Base-by-base conservation (phyloP, 2,329 filamentous ascomycete species). In the Pseudocercospora vitis region DNA sequence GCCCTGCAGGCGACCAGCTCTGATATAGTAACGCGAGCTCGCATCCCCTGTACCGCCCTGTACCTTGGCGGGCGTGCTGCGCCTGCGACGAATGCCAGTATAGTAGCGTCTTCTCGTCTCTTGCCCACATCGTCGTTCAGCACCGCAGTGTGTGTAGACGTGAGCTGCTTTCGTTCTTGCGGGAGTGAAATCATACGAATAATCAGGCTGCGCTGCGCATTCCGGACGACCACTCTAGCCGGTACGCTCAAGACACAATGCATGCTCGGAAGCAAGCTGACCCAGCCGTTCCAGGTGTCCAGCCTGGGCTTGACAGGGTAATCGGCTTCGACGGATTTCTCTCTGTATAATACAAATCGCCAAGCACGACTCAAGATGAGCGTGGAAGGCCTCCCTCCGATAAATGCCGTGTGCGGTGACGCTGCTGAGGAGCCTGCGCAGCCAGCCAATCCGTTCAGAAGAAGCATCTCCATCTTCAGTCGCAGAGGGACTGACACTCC, bases 381-480 rank as follows among this genome's bases (percentile, higher is more conserved):
- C 14, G 42, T 29, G 42, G 14, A 45, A 18, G 23, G 24, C 14
- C 29, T 18, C 24, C 23, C 42, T 19, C 29, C 42, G n/a, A 12
- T 21, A 19, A 4, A 31, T 14, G 24, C 24, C 26, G 14, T 24
- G 29, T 31, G 42, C n/a, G n/a, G 24, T 28, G 42, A 45, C 42
- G 28, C 11, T 14, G 3, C 42, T 18, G n/a, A 45, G 4, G 42
- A 45, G 42, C 42, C 42, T 31, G 42, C 42, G 21, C 40, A 44
- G 32, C 39, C 47, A 18, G 21, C 35, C 21, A 44, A n/a, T 37
- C 46, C 49, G 21, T 50, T 57, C 35, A 50, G 68, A 51, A 60
- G 68, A 37, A 70, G 64, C 56, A 61, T 65, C 19, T 71, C 68
- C 5, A 70, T 72, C 57, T 72, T 72, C 56, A 70, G 68, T 44